phyloP scores from a whole-genome alignment of 345 rosid species.

The Stellera chamaejasme region DNA sequence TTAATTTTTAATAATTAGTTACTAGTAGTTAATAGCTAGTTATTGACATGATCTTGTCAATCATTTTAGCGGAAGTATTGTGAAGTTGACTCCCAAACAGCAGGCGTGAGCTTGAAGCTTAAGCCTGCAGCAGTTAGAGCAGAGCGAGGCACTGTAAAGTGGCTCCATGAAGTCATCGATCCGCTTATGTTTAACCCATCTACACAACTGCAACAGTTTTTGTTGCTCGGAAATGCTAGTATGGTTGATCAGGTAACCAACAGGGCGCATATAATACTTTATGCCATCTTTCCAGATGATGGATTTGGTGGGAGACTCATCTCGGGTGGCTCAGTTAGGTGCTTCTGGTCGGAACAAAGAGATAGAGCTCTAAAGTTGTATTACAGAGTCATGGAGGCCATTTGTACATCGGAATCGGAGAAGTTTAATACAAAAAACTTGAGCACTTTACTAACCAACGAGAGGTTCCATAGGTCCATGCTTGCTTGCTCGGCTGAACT shows the following conservation, averaged over 20 bases:
- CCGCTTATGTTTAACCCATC: slow-evolving; percentile 78
- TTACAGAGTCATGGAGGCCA: slow-evolving; percentile 89
- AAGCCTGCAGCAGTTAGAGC: slow-evolving; percentile 72
- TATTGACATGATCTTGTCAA: no score
- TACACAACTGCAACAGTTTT: slow-evolving; percentile 51
- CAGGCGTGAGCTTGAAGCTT: no score
- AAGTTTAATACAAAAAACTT: slow-evolving; percentile 68
- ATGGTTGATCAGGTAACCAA: slow-evolving; percentile 62
- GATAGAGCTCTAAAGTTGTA: slow-evolving; percentile 78
- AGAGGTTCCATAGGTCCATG: slow-evolving; percentile 97
- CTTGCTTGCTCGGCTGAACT: slow-evolving; percentile 96
- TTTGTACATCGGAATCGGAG: slow-evolving; percentile 94
- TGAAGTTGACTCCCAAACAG: no score
- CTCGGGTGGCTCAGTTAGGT: slow-evolving; percentile 72
- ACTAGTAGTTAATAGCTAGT: no score
- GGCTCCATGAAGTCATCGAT: slow-evolving; percentile 80
- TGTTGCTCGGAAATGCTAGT: slow-evolving; percentile 72
- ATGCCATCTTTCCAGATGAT: slow-evolving; percentile 86
- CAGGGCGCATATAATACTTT: slow-evolving; percentile 79
- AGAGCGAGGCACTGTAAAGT: slow-evolving; percentile 94
- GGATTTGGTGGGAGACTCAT: slow-evolving; percentile 51
- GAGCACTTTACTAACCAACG: slow-evolving; percentile 82
- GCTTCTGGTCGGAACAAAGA: slow-evolving; percentile 92
- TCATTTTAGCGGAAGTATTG: no score
- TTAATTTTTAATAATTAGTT: no score